A percentile compares a stretch with the other conserved stretches of the same genome.
Conservation (phyloP, 2,329 filamentous ascomycete species). For the Colletotrichum theobromicola region DNA sequence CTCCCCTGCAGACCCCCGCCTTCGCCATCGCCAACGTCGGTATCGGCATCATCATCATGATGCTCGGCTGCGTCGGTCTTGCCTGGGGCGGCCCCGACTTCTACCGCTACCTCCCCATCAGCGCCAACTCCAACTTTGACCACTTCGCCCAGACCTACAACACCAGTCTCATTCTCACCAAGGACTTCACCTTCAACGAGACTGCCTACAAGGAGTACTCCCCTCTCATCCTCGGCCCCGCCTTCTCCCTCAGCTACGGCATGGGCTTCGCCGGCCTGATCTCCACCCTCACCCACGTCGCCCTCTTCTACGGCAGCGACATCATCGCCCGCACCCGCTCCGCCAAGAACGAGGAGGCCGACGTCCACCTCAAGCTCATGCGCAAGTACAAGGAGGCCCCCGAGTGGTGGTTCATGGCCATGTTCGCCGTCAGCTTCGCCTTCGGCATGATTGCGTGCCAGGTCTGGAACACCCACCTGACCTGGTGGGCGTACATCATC, state of each 20-base stretch:
- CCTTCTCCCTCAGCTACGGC: constrained; percentile 61
- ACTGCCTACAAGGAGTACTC: constrained; percentile 65
- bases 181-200: constrained; percentile 61
- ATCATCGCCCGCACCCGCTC: constrained; percentile 40
- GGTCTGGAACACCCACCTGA: constrained; percentile 43
- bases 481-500: constrained; percentile 48
- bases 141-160: constrained; percentile 67
- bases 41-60: constrained; percentile 59
- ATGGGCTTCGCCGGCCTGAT: constrained; percentile 62
- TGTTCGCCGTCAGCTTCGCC: constrained; percentile 54
- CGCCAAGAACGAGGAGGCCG: constrained; percentile 45
- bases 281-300: constrained; percentile 56
- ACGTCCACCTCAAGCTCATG: constrained; percentile 62
- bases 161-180: constrained; percentile 61
- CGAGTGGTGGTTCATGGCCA: constrained; percentile 59
- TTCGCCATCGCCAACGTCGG: constrained; percentile 63
- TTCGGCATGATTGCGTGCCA: constrained; percentile 46
- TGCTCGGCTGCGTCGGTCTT: constrained; percentile 52
- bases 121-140: constrained; percentile 61
- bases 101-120: constrained; percentile 51
- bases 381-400: constrained; percentile 59
- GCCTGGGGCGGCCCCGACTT: constrained; percentile 54
- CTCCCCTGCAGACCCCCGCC: constrained; percentile 56
- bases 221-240: constrained; percentile 57
- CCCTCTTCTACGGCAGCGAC: constrained; percentile 57